Evolutionary conservation across 2,329 filamentous ascomycete species (phyloP).

Genomic region (Phaeomoniella chlamydospora): DNA sequence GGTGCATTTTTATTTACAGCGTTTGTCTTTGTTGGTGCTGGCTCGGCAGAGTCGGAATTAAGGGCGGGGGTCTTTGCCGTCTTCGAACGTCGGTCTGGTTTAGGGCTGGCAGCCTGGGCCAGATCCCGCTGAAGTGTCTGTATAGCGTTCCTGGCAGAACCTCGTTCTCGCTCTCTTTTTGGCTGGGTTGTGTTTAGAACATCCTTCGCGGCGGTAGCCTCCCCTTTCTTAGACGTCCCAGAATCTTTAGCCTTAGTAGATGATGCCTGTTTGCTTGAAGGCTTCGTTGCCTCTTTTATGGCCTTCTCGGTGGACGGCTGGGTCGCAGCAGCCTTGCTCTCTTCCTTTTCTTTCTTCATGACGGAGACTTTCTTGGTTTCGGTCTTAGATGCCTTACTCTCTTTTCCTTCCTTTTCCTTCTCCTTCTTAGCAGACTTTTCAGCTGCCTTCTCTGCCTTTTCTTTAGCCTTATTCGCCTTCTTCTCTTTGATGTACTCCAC

Average conservation of each 20-base stretch:
- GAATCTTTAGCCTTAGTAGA: slow-evolving; percentile 17
- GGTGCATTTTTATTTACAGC: slow-evolving; percentile 3
- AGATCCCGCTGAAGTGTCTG: slow-evolving; percentile 50
- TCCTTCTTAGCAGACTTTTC: slow-evolving; percentile 47
- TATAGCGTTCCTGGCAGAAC: slow-evolving; percentile 36
- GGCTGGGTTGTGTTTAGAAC: slow-evolving; percentile 16
- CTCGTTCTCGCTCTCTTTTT: slow-evolving; percentile 39
- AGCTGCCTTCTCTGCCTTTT: slow-evolving; percentile 15
- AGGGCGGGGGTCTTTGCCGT: slow-evolving; percentile 7
- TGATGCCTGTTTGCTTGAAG: slow-evolving; percentile 21
- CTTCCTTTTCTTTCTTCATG: slow-evolving; percentile 14
- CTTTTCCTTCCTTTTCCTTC: slow-evolving; percentile 29
- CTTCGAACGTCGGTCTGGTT: slow-evolving; percentile 14
- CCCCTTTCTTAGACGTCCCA: slow-evolving; percentile 12
- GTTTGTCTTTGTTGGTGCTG: slow-evolving; percentile 14
- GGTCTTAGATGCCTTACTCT: slow-evolving; percentile 22
- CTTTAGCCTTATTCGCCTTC: slow-evolving; percentile 59
- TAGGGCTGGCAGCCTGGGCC: slow-evolving; percentile 27
- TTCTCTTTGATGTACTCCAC: slow-evolving; percentile 86
- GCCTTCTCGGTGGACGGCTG: slow-evolving; percentile 37
- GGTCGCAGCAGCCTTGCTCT: slow-evolving; percentile 15
- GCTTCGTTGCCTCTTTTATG: slow-evolving; percentile 47
- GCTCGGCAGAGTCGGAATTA: slow-evolving; percentile 13
- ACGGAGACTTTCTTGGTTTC: slow-evolving; percentile 24
- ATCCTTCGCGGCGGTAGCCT: slow-evolving; percentile 7